A percentile compares a stretch with the other conserved stretches of the same genome.
Evolutionary conservation across 1,284 basidiomycete genomes (phyloP).

Genomic region (Cutaneotrichosporon dermatis): DNA sequence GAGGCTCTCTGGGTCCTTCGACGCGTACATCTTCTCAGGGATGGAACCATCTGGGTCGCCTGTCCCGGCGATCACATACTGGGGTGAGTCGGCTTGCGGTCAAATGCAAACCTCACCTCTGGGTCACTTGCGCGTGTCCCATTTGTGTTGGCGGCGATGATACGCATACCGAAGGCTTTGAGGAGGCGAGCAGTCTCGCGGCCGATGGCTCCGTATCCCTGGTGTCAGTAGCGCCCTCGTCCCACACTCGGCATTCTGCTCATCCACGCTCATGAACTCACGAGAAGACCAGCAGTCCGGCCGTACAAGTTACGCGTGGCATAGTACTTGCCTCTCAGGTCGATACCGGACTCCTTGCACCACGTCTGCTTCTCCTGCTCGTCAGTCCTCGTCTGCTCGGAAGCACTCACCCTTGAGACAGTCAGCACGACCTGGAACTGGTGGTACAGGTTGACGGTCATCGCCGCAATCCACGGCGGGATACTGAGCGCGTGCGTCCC

Average conservation of each 20-base stretch:
- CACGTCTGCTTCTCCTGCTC: slow-evolving; percentile 29
- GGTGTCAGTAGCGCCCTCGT: not conserved
- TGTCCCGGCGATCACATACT: slow-evolving; percentile 39
- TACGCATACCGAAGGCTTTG: slow-evolving; percentile 36
- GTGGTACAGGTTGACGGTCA: slow-evolving; percentile 34
- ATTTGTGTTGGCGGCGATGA: slow-evolving; percentile 45
- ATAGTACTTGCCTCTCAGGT: slow-evolving; percentile 25
- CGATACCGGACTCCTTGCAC: slow-evolving; percentile 29
- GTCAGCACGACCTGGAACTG: slow-evolving; percentile 35
- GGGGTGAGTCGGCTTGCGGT: not conserved
- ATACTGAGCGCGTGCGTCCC: slow-evolving; percentile 45
- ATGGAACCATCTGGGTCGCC: slow-evolving; percentile 43
- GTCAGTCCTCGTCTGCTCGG: not conserved
- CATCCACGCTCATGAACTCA: slow-evolving; percentile 13
- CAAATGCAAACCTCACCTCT: slow-evolving; percentile 28
- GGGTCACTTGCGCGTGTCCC: slow-evolving; percentile 32
- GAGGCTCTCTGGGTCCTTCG: slow-evolving; percentile 33
- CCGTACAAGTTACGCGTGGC: slow-evolving; percentile 30
- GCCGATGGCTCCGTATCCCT: slow-evolving; percentile 40
- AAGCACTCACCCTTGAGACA: slow-evolving; percentile 28
- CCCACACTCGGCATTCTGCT: not conserved
- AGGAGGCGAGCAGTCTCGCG: slow-evolving; percentile 43
- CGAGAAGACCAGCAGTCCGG: slow-evolving; percentile 41
- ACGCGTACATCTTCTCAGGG: slow-evolving; percentile 42
- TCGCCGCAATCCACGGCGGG: slow-evolving; percentile 40